Evolutionary conservation across 192 early-diverging fungal genomes (phyloP), one percentile per base, ranked within the genome.

Genomic region (Coemansia sp.): DNA sequence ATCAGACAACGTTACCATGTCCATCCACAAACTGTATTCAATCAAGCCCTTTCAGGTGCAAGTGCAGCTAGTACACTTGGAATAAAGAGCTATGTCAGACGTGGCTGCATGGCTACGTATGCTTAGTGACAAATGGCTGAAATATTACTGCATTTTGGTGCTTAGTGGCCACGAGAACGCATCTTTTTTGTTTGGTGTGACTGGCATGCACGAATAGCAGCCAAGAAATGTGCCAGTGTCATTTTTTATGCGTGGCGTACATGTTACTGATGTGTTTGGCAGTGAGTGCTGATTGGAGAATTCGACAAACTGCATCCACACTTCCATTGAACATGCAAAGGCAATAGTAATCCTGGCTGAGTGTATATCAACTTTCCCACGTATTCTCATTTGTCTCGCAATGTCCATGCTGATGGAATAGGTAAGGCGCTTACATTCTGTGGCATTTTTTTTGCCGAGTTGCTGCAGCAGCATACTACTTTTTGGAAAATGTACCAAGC

Each of bases 21-120:
- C n/a, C 59, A 36, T 21, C n/a, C 34, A 21, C 59, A 23, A 38
- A 9, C 21, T 19, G 59, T 19, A 39, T 21, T 36, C 36, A 61
- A 39, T 32, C 59, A 61, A 36, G 59, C 55, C 55, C 55, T 58
- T 58, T 58, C 55, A 61, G 59, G 59, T 39, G 32, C 59, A 23
- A 39, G 59, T n/a, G 36, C 36, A 23, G 14, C 55, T 27, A 23
- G 10, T 53, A 14, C 17, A 17, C 17, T 19, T 1, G 1, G 1
- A 27, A 53, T 31, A 4, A 53, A 11, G 25, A 31, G 51, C 51
- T 53, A 27, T 14, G 27, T 12, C 51, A 12, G 25, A 6, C 21
- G 21, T 50, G 19, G 4, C 25, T 29, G 51, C 15, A 19, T 19
- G 45, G n/a, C 50, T 27, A 25, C 12, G 55, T 31, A 58, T 8